Evolutionary conservation across 2,329 filamentous ascomycete genomes (phyloP).

Genomic region (Didymella glomerata): DNA sequence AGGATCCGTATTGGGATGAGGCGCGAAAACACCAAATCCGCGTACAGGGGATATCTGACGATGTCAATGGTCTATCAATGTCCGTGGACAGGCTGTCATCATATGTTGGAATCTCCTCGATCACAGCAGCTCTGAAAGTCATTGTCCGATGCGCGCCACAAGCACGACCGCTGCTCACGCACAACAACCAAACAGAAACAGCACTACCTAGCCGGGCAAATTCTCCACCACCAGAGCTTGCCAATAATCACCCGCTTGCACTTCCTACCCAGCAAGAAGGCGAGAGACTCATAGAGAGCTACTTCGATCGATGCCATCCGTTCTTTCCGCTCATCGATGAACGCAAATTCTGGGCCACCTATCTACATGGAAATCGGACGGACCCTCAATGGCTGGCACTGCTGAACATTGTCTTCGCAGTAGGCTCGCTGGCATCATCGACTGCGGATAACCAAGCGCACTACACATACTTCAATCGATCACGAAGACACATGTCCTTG

Average conservation of each 20-base stretch:
- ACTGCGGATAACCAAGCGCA: conserved; percentile 71
- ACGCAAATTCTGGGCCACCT: conserved; percentile 71
- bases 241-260: conserved; percentile 51
- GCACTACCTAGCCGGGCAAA: conserved; percentile 48
- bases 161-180: conserved; percentile 58
- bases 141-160: conserved; percentile 67
- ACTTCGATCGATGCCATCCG: conserved; percentile 76
- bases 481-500: conserved; percentile 71
- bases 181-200: conserved; percentile 52
- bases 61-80: conserved; percentile 73
- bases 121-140: conserved; percentile 76
- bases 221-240: conserved; percentile 48
- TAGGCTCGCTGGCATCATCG: conserved; percentile 75
- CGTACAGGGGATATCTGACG: conserved; percentile 67
- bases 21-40: conserved; percentile 55
- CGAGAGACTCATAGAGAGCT: conserved; percentile 75
- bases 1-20: conserved; percentile 74
- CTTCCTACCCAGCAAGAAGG: conserved; percentile 69
- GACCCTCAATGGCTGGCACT: conserved; percentile 76
- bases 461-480: conserved; percentile 73
- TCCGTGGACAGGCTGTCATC: conserved; percentile 68
- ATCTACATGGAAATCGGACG: conserved; percentile 67
- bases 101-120: conserved; percentile 77
- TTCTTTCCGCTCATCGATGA: conserved; percentile 79
- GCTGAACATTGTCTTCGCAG: conserved; percentile 78